Conservation (phyloP, 2,329 filamentous ascomycete genomes). For the Phoma herbarum region DNA sequence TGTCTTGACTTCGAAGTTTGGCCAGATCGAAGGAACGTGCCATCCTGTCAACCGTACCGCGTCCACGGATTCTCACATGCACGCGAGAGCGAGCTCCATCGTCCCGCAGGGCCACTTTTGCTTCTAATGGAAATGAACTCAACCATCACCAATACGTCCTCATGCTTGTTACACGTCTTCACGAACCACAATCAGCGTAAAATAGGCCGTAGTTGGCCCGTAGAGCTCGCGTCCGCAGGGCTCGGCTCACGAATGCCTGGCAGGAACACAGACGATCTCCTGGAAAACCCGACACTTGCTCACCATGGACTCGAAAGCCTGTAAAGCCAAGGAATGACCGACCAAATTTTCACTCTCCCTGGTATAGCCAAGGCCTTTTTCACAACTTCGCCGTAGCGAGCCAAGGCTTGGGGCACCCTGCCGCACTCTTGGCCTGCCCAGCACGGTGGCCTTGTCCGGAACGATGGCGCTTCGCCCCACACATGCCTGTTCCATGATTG, state of each 20-base stretch:
- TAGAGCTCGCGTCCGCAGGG: not conserved
- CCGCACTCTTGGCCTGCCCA: conserved; percentile 20
- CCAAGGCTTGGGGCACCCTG: conserved; percentile 23
- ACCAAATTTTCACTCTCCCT: conserved; percentile 19
- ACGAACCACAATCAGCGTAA: conserved; percentile 1
- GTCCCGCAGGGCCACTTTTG: not conserved
- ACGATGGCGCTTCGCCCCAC: conserved; percentile 14
- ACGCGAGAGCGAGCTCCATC: not conserved
- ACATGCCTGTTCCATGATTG: conserved; percentile 11
- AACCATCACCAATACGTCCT: not conserved
- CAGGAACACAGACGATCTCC: conserved; percentile 12
- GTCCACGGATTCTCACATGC: conserved; percentile 7
- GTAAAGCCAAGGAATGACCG: conserved; percentile 16
- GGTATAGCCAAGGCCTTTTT: conserved; percentile 11
- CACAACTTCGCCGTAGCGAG: conserved; percentile 2
- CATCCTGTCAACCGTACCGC: conserved; percentile 10
- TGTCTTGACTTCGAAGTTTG: conserved; percentile 16
- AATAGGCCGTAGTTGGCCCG: conserved; percentile 1
- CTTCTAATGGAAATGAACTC: not conserved
- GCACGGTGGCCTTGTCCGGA: conserved; percentile 16
- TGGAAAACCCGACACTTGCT: conserved; percentile 13
- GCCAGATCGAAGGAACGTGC: conserved; percentile 11
- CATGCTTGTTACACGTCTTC: not conserved
- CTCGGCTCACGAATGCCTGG: conserved; percentile 9
- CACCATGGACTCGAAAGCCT: not conserved